phyloP scores from a whole-genome alignment of 2,329 filamentous ascomycete species.

The Cladosporium cucumerinum region DNA sequence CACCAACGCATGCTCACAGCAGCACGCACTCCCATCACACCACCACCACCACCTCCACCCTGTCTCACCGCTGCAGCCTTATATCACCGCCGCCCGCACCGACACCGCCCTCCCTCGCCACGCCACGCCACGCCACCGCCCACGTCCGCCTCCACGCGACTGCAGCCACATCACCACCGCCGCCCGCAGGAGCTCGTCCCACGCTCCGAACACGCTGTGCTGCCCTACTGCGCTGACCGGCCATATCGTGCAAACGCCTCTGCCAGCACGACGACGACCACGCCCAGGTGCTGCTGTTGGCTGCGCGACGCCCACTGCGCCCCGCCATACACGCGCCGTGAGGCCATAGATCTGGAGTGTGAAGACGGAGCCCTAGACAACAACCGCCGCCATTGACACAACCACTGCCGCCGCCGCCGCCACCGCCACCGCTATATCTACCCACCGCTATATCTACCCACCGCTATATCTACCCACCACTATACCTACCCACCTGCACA shows the following conservation, averaged over 20 bases:
- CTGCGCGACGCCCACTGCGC: not conserved
- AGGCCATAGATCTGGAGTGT: constrained; percentile 2
- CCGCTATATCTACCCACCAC: not conserved
- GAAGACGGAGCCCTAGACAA: not conserved
- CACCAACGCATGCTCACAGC: not conserved
- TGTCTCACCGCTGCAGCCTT: constrained; percentile 8
- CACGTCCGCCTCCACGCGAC: not conserved
- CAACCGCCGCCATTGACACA: not conserved
- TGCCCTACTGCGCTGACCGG: not conserved
- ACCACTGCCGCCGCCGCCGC: not conserved
- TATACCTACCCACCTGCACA: not conserved
- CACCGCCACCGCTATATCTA: not conserved
- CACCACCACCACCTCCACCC: not conserved
- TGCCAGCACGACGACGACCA: not conserved
- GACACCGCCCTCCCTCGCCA: constrained; percentile 1
- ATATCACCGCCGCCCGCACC: not conserved
- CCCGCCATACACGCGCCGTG: constrained; percentile 1
- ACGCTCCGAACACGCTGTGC: not conserved
- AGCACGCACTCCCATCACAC: not conserved
- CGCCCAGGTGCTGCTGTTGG: not conserved
- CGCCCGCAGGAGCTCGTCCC: not conserved
- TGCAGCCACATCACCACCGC: not conserved
- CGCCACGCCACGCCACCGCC: constrained; percentile 7
- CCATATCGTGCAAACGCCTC: not conserved
- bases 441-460: not conserved